phyloP scores from a whole-genome alignment of 441 rosid species.

The Erodium moschatum region DNA sequence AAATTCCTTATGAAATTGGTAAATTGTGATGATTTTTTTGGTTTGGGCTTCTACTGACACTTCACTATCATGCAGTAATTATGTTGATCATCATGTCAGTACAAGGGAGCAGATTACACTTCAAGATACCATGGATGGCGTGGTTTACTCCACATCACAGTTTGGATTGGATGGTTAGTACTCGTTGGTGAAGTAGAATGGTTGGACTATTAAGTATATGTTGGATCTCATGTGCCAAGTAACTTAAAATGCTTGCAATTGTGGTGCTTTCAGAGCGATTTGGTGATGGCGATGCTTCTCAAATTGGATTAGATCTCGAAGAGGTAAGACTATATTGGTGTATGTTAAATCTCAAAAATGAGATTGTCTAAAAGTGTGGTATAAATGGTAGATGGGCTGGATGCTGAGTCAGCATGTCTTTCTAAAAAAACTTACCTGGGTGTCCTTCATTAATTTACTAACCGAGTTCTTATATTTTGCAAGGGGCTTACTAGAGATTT shows the following conservation, averaged over 20 bases:
- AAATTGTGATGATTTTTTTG: neutral
- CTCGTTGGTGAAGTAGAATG: conserved; percentile 21
- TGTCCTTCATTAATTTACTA: too few species aligned
- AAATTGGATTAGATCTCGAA: conserved; percentile 82
- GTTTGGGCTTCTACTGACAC: conserved; percentile 17
- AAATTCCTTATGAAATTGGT: neutral
- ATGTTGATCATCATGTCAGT: conserved; percentile 93
- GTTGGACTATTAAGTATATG: conserved; percentile 8
- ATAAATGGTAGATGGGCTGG: neutral
- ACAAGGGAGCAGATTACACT: conserved; percentile 96
- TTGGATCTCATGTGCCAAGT: conserved; percentile 7
- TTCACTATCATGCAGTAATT: conserved; percentile 52
- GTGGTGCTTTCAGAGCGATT: conserved; percentile 65
- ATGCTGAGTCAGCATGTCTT: too few species aligned
- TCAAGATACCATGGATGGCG: conserved; percentile 97
- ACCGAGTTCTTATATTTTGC: neutral
- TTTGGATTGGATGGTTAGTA: conserved; percentile 95
- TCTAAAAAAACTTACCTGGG: too few species aligned
- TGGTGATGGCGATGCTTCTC: conserved; percentile 94
- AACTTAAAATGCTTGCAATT: conserved; percentile 18
- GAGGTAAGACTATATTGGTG: conserved; percentile 47
- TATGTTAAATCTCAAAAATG: neutral
- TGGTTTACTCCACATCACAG: conserved; percentile 80
- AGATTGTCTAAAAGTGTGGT: neutral
- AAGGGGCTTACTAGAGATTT: conserved; percentile 18